phyloP scores from a whole-genome alignment of 129 eudicot genomes.

The Tanacetum coccineum region DNA sequence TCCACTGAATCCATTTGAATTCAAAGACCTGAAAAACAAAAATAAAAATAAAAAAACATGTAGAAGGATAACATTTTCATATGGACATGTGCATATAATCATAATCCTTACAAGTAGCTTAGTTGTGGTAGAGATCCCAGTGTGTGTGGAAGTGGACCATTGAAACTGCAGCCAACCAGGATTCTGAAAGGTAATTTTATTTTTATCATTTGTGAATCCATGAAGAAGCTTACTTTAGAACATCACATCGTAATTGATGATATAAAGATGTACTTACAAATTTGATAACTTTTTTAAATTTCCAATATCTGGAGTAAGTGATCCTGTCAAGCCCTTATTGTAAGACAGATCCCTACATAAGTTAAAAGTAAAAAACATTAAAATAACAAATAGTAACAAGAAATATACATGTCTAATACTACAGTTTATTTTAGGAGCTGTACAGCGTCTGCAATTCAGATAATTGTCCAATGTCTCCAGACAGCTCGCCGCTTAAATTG shows the following conservation, averaged over 20 bases:
- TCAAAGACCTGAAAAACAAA: conserved; percentile 55
- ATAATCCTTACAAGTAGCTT: conserved; percentile 51
- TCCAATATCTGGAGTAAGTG: conserved; percentile 78
- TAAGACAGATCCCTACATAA: conserved; percentile 78
- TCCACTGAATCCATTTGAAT: conserved; percentile 68
- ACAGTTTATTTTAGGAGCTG: conserved; percentile 23
- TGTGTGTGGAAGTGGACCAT: conserved; percentile 67
- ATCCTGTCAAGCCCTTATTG: conserved; percentile 59
- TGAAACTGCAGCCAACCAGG: conserved; percentile 82
- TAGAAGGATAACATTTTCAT: not conserved
- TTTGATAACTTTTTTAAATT: conserved; percentile 50
- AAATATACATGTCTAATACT: not conserved
- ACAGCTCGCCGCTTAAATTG: conserved; percentile 44
- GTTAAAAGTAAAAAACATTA: not conserved
- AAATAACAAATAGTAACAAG: not conserved
- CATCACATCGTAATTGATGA: not conserved
- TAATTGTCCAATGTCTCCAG: conserved; percentile 58
- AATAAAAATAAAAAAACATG: not conserved
- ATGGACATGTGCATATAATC: not conserved
- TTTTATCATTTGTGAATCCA: conserved; percentile 29
- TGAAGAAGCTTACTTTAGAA: conserved; percentile 6
- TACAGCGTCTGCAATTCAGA: conserved; percentile 73
- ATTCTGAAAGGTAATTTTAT: conserved; percentile 38
- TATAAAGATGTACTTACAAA: conserved; percentile 52
- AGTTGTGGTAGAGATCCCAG: conserved; percentile 70